Evolutionary conservation across 306 rosid genomes (phyloP).

Genomic region (Vigna angularis): DNA sequence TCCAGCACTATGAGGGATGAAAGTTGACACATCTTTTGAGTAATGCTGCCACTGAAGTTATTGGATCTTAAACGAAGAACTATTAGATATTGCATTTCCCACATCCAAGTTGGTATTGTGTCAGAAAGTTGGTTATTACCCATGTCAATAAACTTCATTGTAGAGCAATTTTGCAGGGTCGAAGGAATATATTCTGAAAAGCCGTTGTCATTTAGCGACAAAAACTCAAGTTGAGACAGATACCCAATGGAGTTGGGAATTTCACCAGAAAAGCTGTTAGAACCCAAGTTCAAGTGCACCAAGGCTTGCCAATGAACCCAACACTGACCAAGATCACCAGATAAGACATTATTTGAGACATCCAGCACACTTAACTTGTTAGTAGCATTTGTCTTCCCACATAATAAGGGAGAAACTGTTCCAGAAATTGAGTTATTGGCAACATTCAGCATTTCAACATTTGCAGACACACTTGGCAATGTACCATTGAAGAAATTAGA

Average conservation of each 20-base stretch:
- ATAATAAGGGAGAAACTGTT: constrained; percentile 38
- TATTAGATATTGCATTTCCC: constrained; percentile 45
- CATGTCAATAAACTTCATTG: constrained; percentile 45
- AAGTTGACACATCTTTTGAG: constrained; percentile 43
- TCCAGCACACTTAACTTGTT: constrained; percentile 41
- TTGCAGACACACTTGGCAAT: constrained; percentile 40
- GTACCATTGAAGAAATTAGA: constrained; percentile 43
- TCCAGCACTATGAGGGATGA: constrained; percentile 49
- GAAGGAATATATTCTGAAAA: constrained; percentile 38
- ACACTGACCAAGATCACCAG: constrained; percentile 41
- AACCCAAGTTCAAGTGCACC: constrained; percentile 47
- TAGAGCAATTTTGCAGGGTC: constrained; percentile 36
- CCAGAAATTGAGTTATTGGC: constrained; percentile 47
- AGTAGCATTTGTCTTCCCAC: constrained; percentile 19
- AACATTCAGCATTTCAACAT: constrained; percentile 36
- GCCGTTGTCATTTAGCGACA: constrained; percentile 37
- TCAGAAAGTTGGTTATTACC: constrained; percentile 47
- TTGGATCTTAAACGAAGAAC: constrained; percentile 50
- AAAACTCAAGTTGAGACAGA: constrained; percentile 34
- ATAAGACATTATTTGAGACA: constrained; percentile 40
- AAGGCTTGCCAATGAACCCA: constrained; percentile 50
- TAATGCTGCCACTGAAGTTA: constrained; percentile 30
- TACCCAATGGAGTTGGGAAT: constrained; percentile 39
- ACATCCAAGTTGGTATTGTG: constrained; percentile 43
- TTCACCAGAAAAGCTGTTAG: constrained; percentile 45